Evolutionary conservation across 306 rosid species (phyloP), one percentile per base, ranked within the genome.

Genomic region (Cicer judaicum): DNA sequence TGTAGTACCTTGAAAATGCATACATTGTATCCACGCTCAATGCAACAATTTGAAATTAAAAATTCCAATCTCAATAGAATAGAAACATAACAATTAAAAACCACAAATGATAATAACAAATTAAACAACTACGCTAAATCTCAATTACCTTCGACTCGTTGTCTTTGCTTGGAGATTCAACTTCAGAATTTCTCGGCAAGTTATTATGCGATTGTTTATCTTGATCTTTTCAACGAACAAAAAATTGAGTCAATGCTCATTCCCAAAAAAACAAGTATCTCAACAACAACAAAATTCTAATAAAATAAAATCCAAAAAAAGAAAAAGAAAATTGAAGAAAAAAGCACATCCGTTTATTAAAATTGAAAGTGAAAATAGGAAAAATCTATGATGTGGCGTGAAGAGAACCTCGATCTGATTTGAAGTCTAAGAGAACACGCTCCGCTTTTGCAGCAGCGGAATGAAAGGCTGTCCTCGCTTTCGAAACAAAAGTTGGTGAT

Each of bases 371-470:
- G 69, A 34, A 73, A 69, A 72, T 18, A 64, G 55, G 14, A 41
- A 12, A 48, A 67, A 69, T 7, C 5, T 16, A 19, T 42, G 57
- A 71, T 18, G 76, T 67, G 80, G 75, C 69, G 34, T 8, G 80
- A 48, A 70, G 10, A 79, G 67, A 72, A 89, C 94, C 96, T 82
- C 89, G 95, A 88, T 91, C 96, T 76, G 97, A 82, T 77, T 93
- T 94, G 48, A 90, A 92, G 83, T 91, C 97, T 21, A 80, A 68
- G 10, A 91, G 82, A 52, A 92, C 92, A 14, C 96, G 87, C 88
- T 92, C 99, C 95, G 99, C 98, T 90, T 94, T 94, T 13, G 97
- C 96, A 72, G 99, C 99, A 11, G 96, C 98, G 79, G 98, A 95
- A 90, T 90, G 88, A 49, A 95, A 89, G 91, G 98, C 97, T 18